Evolutionary conservation across 192 early-diverging fungal genomes (phyloP), one percentile per base, ranked within the genome.

Genomic region (Coemansia sp.): DNA sequence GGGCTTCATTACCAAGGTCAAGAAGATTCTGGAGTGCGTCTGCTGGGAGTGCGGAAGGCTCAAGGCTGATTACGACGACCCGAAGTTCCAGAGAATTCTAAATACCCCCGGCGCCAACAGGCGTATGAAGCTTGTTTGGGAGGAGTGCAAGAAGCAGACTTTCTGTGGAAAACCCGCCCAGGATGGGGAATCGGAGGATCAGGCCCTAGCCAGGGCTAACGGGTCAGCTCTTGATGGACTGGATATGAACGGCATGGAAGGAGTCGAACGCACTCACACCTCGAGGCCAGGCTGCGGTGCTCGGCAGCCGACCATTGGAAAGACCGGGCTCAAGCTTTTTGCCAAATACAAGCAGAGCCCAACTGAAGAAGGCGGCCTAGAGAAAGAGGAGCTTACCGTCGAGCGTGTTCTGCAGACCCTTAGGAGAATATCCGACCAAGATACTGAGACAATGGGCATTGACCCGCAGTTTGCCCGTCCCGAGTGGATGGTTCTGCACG

Each of bases 401-500:
- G 83, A 86, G 56, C 87, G 89, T 54, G 93, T 92, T 43, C 76
- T 91, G 17, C 87, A 89, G 69, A 89, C 98, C 15, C 85, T 99
- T 58, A 89, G 89, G 71, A 87, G 85, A 59, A 97, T 99, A 62
- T 83, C 87, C 11, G 91, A 96, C 67, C 87, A 90, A 71, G 97
- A 98, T 65, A 87, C 89, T 34, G 65, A 83, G 54, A 83, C 84
- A 63, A 91, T 99, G 89, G 97, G 95, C 25, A 77, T 99, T 22
- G 88, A 89, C 59, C 87, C 90, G 33, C 87, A 94, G 63, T 98
- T 85, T 84, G 95, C 96, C 15, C 87, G 95, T 15, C 97, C 97
- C 10, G 97, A 97, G 76, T 99, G 97, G 97, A 96, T 99, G 94
- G 85, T 98, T 58, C 85, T 96, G 59, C 91, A 93, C 7, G 90